Conservation (phyloP, 495 filamentous ascomycete species). For the Aspergillus panamensis region DNA sequence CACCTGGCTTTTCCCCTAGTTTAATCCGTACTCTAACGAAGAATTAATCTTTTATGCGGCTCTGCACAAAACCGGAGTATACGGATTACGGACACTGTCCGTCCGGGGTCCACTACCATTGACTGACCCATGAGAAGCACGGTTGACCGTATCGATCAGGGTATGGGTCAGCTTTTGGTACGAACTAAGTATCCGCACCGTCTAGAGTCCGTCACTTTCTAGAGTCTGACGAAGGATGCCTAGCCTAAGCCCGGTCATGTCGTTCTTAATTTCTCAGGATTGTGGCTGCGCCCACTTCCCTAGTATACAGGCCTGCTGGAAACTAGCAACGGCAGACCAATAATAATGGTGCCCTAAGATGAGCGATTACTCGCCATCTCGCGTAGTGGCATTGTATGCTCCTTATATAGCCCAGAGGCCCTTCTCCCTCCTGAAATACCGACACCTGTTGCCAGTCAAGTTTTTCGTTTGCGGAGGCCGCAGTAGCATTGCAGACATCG, state of each 20-base stretch:
- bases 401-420: background rate
- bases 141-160: background rate
- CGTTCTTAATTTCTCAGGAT: background rate
- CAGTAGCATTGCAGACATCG: constrained; percentile 42
- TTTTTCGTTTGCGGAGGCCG: constrained; percentile 12
- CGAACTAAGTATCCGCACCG: background rate
- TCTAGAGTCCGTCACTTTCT: background rate
- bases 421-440: background rate
- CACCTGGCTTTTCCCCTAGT: too few relatives aligned
- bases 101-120: background rate
- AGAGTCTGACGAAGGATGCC: background rate
- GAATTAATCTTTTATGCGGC: background rate
- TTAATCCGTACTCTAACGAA: too few relatives aligned
- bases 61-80: background rate
- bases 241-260: background rate
- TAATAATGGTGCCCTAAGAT: background rate
- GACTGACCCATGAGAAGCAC: background rate
- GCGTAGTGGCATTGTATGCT: background rate
- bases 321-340: background rate
- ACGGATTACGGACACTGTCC: too few relatives aligned
- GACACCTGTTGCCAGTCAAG: constrained; percentile 7
- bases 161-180: background rate
- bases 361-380: background rate
- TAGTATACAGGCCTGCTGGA: background rate
- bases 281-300: background rate